A percentile compares a stretch with the other conserved stretches of the same genome.
Conservation (phyloP, 202 grass and related monocot genomes). For the Panicum virgatum region DNA sequence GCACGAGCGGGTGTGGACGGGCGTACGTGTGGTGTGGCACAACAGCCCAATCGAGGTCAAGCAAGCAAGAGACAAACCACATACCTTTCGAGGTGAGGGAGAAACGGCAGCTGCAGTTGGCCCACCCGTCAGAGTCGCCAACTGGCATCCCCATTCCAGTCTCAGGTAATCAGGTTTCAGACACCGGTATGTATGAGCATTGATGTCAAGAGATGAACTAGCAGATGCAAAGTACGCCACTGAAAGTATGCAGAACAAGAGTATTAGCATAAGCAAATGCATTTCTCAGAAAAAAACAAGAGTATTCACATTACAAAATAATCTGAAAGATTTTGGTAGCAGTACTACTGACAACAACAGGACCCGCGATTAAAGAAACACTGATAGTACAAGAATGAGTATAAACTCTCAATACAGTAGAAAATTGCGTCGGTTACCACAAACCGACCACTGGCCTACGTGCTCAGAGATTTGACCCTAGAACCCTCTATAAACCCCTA, state of each 20-base stretch:
- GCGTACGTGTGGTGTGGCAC: neutral
- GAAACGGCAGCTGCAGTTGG: neutral
- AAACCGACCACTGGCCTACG: conserved; percentile 40
- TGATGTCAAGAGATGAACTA: neutral
- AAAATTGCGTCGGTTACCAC: conserved; percentile 20
- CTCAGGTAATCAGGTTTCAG: conserved; percentile 1
- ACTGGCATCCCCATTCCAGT: neutral
- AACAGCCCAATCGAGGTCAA: conserved; percentile 39
- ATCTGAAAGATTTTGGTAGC: neutral
- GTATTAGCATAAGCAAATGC: neutral
- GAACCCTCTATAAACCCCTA: conserved; percentile 49
- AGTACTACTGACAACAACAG: neutral
- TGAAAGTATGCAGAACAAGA: conserved; percentile 1
- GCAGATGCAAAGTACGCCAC: neutral
- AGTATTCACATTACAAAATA: neutral
- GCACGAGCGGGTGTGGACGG: conserved; percentile 40
- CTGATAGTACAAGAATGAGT: conserved; percentile 14
- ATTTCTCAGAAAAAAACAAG: too few species aligned
- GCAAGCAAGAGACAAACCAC: conserved; percentile 43
- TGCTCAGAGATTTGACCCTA: conserved; percentile 63
- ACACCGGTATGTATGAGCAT: neutral
- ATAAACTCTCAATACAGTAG: neutral
- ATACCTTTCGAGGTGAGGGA: neutral
- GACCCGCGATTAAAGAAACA: neutral
- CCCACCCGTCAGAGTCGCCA: neutral